Conservation (phyloP, 768 basidiomycete genomes). For the Hemileccinum impolitum region DNA sequence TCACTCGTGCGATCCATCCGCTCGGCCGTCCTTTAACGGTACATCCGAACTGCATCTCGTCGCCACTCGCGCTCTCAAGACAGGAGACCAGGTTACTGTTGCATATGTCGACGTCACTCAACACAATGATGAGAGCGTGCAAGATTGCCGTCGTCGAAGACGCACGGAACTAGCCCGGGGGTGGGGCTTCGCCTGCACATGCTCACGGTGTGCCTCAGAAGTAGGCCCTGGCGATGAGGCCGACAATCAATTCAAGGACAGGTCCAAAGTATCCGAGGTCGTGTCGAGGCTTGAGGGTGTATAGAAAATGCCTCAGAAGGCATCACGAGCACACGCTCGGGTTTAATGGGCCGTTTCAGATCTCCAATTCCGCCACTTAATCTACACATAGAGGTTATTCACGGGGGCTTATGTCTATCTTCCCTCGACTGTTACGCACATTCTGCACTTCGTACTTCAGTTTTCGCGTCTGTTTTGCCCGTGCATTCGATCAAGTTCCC, state of each 20-base stretch:
- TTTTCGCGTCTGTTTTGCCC: not conserved
- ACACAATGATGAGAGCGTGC: slow-evolving; percentile 47
- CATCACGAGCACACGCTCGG: not conserved
- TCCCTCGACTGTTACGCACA: not conserved
- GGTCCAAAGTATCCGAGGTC: slow-evolving; percentile 44
- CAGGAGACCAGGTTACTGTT: slow-evolving; percentile 73
- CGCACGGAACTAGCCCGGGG: slow-evolving; percentile 74
- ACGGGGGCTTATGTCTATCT: not conserved
- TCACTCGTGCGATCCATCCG: slow-evolving; percentile 73
- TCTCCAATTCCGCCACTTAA: too few relatives aligned
- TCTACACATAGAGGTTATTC: too few relatives aligned
- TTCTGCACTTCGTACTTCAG: not conserved
- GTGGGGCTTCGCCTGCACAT: slow-evolving; percentile 78
- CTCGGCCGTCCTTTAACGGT: slow-evolving; percentile 63
- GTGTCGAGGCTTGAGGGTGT: slow-evolving; percentile 31
- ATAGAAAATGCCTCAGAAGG: slow-evolving; percentile 4
- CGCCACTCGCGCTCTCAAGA: slow-evolving; percentile 62
- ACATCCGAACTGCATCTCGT: slow-evolving; percentile 69
- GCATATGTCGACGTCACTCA: slow-evolving; percentile 71
- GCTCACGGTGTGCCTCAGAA: slow-evolving; percentile 62
- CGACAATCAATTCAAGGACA: slow-evolving; percentile 44
- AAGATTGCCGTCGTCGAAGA: slow-evolving; percentile 59
- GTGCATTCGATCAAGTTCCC: too few relatives aligned
- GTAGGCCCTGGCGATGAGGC: slow-evolving; percentile 28
- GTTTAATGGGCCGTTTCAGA: too few relatives aligned